These are phyloP conservation scores for Gnaphalium uliginosum DNA, from an alignment of 129 eudicot genomes.

Conservation along the genomic window DNA sequence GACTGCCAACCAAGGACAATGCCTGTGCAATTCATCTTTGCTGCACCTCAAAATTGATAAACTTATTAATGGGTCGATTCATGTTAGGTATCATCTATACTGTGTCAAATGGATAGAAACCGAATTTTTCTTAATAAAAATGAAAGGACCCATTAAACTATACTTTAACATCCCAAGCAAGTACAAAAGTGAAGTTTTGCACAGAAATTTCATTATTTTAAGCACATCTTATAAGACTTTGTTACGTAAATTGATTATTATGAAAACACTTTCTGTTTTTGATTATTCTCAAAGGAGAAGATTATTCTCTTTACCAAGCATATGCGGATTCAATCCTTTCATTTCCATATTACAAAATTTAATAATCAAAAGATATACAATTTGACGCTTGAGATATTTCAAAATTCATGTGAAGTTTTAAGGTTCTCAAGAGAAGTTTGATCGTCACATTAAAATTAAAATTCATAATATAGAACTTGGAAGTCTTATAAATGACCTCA, in stretches of 20 bases:
- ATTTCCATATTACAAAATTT: too few relatives aligned
- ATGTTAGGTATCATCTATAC: background rate
- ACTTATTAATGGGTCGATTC: background rate
- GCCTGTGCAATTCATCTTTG: conserved; percentile 18
- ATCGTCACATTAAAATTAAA: background rate
- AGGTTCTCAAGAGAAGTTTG: background rate
- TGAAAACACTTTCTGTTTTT: too few relatives aligned
- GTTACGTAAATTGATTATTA: background rate
- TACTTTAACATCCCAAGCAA: background rate
- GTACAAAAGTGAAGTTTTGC: background rate
- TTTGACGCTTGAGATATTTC: background rate
- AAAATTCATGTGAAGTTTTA: background rate
- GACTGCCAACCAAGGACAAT: conserved; percentile 4
- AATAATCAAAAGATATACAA: background rate
- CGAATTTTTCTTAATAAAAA: too few relatives aligned
- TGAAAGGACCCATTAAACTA: background rate
- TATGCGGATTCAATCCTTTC: too few relatives aligned
- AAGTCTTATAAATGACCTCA: background rate
- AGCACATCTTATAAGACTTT: too few relatives aligned
- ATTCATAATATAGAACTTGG: background rate
- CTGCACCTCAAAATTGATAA: conserved; percentile 16
- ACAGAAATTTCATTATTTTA: background rate
- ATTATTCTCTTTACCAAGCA: too few relatives aligned
- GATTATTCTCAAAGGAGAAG: too few relatives aligned
- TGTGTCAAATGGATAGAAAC: background rate